Conservation (phyloP, 768 basidiomycete species). For the button mushroom (Agaricus bisporus) region DNA sequence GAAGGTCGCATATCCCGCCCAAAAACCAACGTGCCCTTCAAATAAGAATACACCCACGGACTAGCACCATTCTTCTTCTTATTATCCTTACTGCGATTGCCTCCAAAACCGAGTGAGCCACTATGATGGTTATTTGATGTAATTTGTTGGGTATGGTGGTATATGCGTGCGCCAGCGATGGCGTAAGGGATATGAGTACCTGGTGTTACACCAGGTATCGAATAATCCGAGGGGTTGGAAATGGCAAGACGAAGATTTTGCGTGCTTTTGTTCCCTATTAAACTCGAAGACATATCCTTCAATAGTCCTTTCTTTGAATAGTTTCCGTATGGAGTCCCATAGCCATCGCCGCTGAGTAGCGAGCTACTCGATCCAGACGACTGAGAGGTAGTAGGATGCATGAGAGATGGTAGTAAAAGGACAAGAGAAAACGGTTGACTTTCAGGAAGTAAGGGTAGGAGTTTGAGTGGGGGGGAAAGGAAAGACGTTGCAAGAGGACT, state of each 20-base stretch:
- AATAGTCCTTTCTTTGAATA: neutral
- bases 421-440: too few relatives aligned
- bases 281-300: neutral
- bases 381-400: neutral
- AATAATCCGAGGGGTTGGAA: neutral
- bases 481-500: too few relatives aligned
- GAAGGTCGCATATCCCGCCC: conserved; percentile 25
- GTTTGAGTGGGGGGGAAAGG: too few relatives aligned
- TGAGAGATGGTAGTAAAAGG: neutral
- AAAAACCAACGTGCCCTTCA: conserved; percentile 57
- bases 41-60: conserved; percentile 56
- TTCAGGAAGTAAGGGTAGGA: too few relatives aligned
- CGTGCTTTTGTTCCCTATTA: neutral
- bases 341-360: neutral
- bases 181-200: conserved; percentile 8
- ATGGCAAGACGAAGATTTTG: neutral
- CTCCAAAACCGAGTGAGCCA: neutral
- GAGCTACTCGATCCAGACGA: neutral
- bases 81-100: neutral
- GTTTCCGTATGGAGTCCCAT: neutral
- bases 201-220: conserved; percentile 2
- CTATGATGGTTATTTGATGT: neutral
- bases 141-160: conserved; percentile 18
- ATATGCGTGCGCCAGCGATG: conserved; percentile 12
- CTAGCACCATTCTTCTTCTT: conserved; percentile 23